Base-by-base conservation (phyloP, 2,329 filamentous ascomycete genomes). In the Aureobasidium sp. region DNA sequence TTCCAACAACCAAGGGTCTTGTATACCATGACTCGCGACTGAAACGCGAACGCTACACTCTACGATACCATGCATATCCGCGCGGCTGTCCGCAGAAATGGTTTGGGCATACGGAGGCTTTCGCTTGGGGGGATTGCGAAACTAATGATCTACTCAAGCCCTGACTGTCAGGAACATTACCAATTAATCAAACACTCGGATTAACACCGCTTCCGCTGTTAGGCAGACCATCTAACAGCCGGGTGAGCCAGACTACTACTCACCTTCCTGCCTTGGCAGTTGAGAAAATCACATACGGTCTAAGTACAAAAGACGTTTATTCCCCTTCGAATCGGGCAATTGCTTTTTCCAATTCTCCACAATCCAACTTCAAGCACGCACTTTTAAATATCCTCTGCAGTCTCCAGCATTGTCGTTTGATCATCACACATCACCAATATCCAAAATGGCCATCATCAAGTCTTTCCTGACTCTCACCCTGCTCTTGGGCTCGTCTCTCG, bases 41-140 rank as follows among this genome's bases (percentile, higher is more conserved):
- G 41, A 58, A 58, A 47, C 42, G 30, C 25, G 39, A 36, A 58
- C 42, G 54, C 21, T 21, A 58, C 47, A 37, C 21, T 10, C 27
- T 44, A 30, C 16, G 3, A 25, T 32, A 21, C 34, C 5, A 36
- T 27, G 27, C 50, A 9, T 42, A 45, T 21, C 21, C 53, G 53
- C 53, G 53, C 41, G 41, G 54, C 13, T 47, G 42, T 5, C 13
- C 53, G 8, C 8, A 9, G 47, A 27, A 29, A 7, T 47, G 42
- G 27, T 47, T 47, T 10, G 41, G 4, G 10, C 3, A 45, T 6
- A 7, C 11, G 14, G 5, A 29, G 13, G 16, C 44, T 42, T 32
- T 59, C 55, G 55, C 55, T 59, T 59, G 55, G 34, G 14, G 55
- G 44, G 41, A 59, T 59, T 49, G 55, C 55, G 55, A 59, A 59